phyloP scores from a whole-genome alignment of 192 early-diverging fungal genomes.

The Martensiomyces pterosporus region DNA sequence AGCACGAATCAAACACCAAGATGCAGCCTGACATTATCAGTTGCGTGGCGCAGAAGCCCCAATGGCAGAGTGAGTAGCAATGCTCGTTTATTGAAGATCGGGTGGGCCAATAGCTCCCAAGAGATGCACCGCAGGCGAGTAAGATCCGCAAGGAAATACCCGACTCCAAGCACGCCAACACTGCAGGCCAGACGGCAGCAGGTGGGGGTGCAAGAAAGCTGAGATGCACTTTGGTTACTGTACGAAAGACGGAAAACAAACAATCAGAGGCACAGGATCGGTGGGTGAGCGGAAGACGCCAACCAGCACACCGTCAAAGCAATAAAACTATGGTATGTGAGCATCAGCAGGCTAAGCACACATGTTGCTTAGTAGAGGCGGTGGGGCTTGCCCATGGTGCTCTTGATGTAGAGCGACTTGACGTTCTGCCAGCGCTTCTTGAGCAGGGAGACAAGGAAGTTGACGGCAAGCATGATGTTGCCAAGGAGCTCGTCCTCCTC shows the following conservation, averaged over 20 bases:
- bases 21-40: too few relatives aligned
- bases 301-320: not conserved
- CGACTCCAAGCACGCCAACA: too few relatives aligned
- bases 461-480: conserved; percentile 97
- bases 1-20: too few relatives aligned
- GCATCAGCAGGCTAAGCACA: not conserved
- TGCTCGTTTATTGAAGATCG: too few relatives aligned
- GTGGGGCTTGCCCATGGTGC: conserved; percentile 91
- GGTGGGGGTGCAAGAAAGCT: not conserved
- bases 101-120: too few relatives aligned
- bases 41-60: too few relatives aligned
- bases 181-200: not conserved
- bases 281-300: conserved; percentile 20
- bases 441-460: conserved; percentile 96
- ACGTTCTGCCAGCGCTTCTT: conserved; percentile 99
- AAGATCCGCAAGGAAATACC: too few relatives aligned
- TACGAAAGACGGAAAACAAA: conserved; percentile 14
- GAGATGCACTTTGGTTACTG: conserved; percentile 33
- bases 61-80: too few relatives aligned
- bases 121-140: too few relatives aligned
- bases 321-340: not conserved
- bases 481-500: conserved; percentile 90
- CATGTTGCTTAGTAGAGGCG: conserved; percentile 70
- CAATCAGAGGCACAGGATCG: conserved; percentile 2
- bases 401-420: conserved; percentile 96